These are phyloP conservation scores for Saccharomyces hybrid DNA, from an alignment of 1,139 yeast species.

Conservation along the genomic window DNA sequence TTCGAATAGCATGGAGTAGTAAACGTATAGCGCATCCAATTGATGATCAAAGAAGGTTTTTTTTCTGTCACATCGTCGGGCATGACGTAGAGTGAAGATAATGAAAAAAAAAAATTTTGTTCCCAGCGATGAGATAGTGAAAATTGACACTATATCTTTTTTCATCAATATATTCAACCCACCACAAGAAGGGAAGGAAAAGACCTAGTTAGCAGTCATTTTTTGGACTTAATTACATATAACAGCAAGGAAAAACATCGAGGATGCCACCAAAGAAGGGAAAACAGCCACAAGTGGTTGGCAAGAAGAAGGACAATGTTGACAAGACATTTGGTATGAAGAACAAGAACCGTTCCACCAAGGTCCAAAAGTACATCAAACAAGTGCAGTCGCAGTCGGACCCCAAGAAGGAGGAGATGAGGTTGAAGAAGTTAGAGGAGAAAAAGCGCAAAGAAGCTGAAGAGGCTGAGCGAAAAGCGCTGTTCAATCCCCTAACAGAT, in stretches of 20 bases:
- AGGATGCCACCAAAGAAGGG: slow-evolving; percentile 71
- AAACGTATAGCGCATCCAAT: neutral
- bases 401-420: slow-evolving; percentile 69
- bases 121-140: neutral
- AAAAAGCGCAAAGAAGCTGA: slow-evolving; percentile 89
- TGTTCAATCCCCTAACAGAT: slow-evolving; percentile 58
- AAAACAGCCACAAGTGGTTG: slow-evolving; percentile 53
- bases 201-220: neutral
- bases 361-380: slow-evolving; percentile 76
- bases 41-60: neutral
- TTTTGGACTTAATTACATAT: neutral
- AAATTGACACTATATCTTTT: neutral
- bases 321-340: slow-evolving; percentile 95
- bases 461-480: slow-evolving; percentile 74
- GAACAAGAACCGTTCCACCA: slow-evolving; percentile 87
- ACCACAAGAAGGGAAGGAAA: neutral
- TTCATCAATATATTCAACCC: neutral
- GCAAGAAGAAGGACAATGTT: slow-evolving; percentile 69
- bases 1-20: neutral
- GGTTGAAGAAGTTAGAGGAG: slow-evolving; percentile 71
- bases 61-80: neutral
- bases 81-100: neutral
- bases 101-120: neutral
- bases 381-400: slow-evolving; percentile 71
- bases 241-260: neutral